Evolutionary conservation across 177 flowering plant species (phyloP), one percentile per base, ranked within the genome.

Genomic region (Telopea speciosissima): DNA sequence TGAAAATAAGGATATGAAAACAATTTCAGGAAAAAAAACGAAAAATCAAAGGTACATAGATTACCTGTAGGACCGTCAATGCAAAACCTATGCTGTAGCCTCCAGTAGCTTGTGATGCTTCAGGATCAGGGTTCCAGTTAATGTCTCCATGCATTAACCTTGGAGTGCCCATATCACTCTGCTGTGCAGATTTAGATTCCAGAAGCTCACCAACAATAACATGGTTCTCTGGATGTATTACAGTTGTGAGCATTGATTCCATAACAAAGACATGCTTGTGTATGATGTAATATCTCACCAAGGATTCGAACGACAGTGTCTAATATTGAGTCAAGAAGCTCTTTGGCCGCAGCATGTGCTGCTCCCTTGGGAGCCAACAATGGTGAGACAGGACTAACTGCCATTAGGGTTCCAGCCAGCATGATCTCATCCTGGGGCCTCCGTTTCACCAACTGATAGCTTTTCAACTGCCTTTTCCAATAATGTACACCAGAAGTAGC

Each of bases 381-480:
- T 65, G 87, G 83, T 26, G 98, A 88, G 71, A 96, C 99, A 62
- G 99, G 99, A 83, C 99, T 91, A 59, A 88, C 97, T 33, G 97
- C 90, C 74, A 83, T 70, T 40, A 89, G 73, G 68, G 88, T 76
- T 68, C 91, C 97, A 72, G 84, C 76, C 31, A 83, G 66, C 24
- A 81, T 76, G 73, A 78, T 77, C 70, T 91, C 97, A 83, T 87
- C 91, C 74, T 87, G 89, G 77, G 76, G 85, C 75, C 85, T 93
- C 79, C 87, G 88, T 80, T 89, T 96, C 54, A 86, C 76, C 68
- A 81, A 77, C 73, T 86, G 91, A 70, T 75, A 86, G 76, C 80
- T 85, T 72, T 86, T 90, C 68, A 88, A 71, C 24, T 81, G 88
- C 68, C 86, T 89, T 76, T 85, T 96, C 65, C 85, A 68, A 70